These are phyloP conservation scores for Laburnicola sp. DNA, from an alignment of 2,329 filamentous ascomycete genomes.

Conservation along the genomic window DNA sequence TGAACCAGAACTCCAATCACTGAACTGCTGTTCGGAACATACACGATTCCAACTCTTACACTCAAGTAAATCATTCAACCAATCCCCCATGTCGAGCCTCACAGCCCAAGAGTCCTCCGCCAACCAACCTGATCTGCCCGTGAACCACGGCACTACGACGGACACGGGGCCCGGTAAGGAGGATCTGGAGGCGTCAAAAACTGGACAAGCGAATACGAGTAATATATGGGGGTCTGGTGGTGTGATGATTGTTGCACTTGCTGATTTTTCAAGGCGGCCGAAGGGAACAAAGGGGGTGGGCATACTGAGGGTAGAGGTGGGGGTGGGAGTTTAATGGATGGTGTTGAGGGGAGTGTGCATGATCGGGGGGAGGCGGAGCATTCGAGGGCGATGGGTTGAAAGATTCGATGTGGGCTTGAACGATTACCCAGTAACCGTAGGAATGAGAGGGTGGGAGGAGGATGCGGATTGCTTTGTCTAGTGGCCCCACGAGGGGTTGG, in stretches of 20 bases:
- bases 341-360: slow-evolving; percentile 18
- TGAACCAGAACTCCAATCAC: too few species aligned
- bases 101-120: slow-evolving; percentile 19
- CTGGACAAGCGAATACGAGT: too few species aligned
- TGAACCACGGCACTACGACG: slow-evolving; percentile 10
- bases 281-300: slow-evolving; percentile 10
- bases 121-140: slow-evolving; percentile 18
- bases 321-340: slow-evolving; percentile 19
- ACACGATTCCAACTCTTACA: neutral
- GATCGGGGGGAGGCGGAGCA: slow-evolving; percentile 10
- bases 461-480: too few species aligned
- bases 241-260: too few species aligned
- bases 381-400: neutral
- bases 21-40: too few species aligned
- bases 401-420: too few species aligned
- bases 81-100: slow-evolving; percentile 15
- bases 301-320: slow-evolving; percentile 14
- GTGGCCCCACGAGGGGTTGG: too few species aligned
- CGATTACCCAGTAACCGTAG: too few species aligned
- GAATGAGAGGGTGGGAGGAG: too few species aligned
- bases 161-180: slow-evolving; percentile 7
- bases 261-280: neutral
- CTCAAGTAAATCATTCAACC: neutral
- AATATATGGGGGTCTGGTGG: too few species aligned
- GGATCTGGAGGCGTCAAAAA: slow-evolving; percentile 7